A percentile compares a stretch with the other conserved stretches of the same genome.
These are phyloP conservation scores for Populus hybrid DNA, from an alignment of 441 rosid species.

Conservation along the genomic window DNA sequence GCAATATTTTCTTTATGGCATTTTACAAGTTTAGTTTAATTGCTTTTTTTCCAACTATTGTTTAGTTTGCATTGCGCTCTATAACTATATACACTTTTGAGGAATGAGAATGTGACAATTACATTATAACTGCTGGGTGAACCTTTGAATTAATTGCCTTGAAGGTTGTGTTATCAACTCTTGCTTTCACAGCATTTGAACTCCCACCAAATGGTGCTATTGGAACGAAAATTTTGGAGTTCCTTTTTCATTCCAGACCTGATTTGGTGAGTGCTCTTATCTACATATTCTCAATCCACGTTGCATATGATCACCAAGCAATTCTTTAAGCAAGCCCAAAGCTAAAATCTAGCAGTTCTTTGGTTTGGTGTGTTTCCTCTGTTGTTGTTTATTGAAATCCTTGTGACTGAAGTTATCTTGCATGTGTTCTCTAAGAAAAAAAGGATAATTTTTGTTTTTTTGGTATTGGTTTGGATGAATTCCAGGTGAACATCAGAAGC, in stretches of 20 bases:
- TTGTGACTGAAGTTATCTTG: background rate
- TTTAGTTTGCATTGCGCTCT: background rate
- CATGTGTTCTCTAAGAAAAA: background rate
- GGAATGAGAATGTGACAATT: background rate
- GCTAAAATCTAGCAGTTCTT: background rate
- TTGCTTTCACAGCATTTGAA: conserved; percentile 96
- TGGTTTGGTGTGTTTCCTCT: conserved; percentile 11
- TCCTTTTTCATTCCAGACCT: conserved; percentile 86
- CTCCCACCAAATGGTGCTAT: conserved; percentile 97
- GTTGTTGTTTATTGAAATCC: conserved; percentile 3
- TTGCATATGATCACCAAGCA: background rate
- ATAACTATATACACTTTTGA: background rate
- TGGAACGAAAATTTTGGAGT: conserved; percentile 83
- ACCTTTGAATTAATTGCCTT: conserved; percentile 13
- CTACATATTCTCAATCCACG: conserved; percentile 1
- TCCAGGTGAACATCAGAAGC: conserved; percentile 93
- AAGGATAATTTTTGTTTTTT: conserved; percentile 4
- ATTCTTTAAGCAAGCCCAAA: background rate
- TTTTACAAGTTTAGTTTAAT: background rate
- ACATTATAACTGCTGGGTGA: background rate
- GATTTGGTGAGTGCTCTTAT: conserved; percentile 64
- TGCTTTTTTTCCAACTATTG: background rate
- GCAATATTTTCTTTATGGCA: background rate
- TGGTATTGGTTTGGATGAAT: conserved; percentile 8
- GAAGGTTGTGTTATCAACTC: conserved; percentile 88